phyloP scores from a whole-genome alignment of 495 filamentous ascomycete genomes.

The Talaromyces thailandensis region DNA sequence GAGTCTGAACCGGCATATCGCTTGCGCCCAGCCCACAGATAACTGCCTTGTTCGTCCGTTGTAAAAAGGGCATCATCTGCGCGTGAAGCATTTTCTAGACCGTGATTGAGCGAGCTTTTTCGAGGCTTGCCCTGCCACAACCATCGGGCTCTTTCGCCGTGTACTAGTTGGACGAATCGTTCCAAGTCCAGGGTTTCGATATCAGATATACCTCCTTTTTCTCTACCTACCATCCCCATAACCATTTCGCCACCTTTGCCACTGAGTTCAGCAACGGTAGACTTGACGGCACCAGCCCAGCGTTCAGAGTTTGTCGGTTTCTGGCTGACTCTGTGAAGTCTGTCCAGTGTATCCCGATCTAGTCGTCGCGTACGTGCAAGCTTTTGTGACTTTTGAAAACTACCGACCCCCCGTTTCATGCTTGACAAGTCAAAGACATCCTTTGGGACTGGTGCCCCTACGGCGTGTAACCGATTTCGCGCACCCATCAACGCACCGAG shows the following conservation, averaged over 20 bases:
- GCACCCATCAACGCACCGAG: conserved; percentile 84
- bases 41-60: conserved; percentile 56
- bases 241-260: conserved; percentile 95
- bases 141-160: conserved; percentile 80
- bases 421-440: conserved; percentile 82
- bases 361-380: conserved; percentile 66
- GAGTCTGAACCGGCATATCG: conserved; percentile 29
- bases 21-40: conserved; percentile 53
- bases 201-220: conserved; percentile 83
- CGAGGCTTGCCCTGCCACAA: conserved; percentile 85
- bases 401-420: conserved; percentile 71
- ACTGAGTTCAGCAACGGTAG: conserved; percentile 85
- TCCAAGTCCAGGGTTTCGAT: conserved; percentile 88
- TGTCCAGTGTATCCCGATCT: conserved; percentile 73
- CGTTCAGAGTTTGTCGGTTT: conserved; percentile 80
- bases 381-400: conserved; percentile 86
- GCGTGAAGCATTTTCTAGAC: conserved; percentile 40
- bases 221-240: conserved; percentile 80
- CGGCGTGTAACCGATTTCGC: conserved; percentile 74
- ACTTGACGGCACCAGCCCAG: conserved; percentile 86
- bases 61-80: conserved; percentile 55
- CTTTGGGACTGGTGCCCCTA: conserved; percentile 76
- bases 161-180: conserved; percentile 64
- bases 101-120: conserved; percentile 45
- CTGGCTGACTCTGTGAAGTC: conserved; percentile 69